Evolutionary conservation across 306 rosid species (phyloP).

Genomic region (Cucumis cinereus): DNA sequence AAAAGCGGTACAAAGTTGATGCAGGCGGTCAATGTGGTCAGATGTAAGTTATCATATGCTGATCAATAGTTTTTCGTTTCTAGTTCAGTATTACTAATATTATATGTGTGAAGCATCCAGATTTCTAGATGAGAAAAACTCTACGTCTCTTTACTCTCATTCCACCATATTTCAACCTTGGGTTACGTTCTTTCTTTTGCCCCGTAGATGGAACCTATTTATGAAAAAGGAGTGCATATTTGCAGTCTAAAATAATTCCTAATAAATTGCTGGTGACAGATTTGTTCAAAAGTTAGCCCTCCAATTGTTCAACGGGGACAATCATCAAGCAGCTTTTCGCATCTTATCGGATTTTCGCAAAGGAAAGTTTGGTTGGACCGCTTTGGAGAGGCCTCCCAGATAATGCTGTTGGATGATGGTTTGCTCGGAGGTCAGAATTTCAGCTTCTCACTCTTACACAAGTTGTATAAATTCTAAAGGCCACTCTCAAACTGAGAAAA

Average conservation of each 20-base stretch:
- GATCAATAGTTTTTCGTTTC: neutral
- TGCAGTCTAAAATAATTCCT: neutral
- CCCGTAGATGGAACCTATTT: neutral
- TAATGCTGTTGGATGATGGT: slow-evolving; percentile 7
- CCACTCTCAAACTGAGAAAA: neutral
- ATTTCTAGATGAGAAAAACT: neutral
- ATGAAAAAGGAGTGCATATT: neutral
- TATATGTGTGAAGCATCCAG: too few species aligned
- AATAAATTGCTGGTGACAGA: slow-evolving; percentile 26
- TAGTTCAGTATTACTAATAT: too few species aligned
- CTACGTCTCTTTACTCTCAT: neutral
- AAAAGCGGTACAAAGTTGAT: slow-evolving; percentile 65
- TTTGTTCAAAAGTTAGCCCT: slow-evolving; percentile 64
- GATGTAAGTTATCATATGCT: slow-evolving; percentile 32
- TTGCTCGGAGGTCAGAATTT: neutral
- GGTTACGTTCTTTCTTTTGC: neutral
- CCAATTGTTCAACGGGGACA: slow-evolving; percentile 60
- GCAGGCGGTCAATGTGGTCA: slow-evolving; percentile 48
- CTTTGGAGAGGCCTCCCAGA: slow-evolving; percentile 77
- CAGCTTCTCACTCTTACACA: neutral
- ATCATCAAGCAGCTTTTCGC: slow-evolving; percentile 72
- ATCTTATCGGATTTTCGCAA: slow-evolving; percentile 74
- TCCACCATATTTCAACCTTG: neutral
- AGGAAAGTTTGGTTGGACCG: slow-evolving; percentile 84
- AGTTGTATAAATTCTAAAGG: neutral